These are phyloP conservation scores for Athelia psychrophila DNA, from an alignment of 1,284 basidiomycete species.

Conservation along the genomic window DNA sequence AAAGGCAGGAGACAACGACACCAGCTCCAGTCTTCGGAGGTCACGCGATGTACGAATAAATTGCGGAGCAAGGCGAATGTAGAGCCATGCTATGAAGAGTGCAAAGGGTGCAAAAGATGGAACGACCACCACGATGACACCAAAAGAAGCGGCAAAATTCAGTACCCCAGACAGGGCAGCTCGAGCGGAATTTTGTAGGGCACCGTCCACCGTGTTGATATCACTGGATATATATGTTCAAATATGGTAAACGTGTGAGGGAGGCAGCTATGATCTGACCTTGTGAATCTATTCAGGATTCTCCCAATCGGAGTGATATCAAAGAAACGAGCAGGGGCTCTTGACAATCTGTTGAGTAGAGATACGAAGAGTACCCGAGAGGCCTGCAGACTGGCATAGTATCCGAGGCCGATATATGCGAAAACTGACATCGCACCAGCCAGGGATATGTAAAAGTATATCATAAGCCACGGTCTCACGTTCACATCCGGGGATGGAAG, in stretches of 20 bases:
- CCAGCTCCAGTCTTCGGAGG: conserved; percentile 68
- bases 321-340: conserved; percentile 66
- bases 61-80: conserved; percentile 66
- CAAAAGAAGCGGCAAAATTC: conserved; percentile 63
- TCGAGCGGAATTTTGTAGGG: conserved; percentile 56
- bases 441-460: conserved; percentile 61
- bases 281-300: conserved; percentile 76
- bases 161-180: conserved; percentile 54
- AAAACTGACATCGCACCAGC: conserved; percentile 52
- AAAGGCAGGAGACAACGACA: conserved; percentile 67
- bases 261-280: too few relatives aligned
- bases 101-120: conserved; percentile 73
- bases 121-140: conserved; percentile 62
- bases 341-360: conserved; percentile 52
- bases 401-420: conserved; percentile 58
- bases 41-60: conserved; percentile 72
- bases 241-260: too few relatives aligned
- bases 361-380: conserved; percentile 55
- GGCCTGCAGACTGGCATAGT: conserved; percentile 65
- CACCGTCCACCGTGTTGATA: conserved; percentile 68
- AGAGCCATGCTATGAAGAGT: conserved; percentile 66
- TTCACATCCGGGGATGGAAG: conserved; percentile 57
- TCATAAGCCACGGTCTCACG: conserved; percentile 63
- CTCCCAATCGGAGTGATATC: conserved; percentile 69
- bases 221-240: conserved; percentile 38